A percentile compares a stretch with the other conserved stretches of the same genome.
Conservation (phyloP, 2,329 filamentous ascomycete genomes). For the Remersonia thermophila region DNA sequence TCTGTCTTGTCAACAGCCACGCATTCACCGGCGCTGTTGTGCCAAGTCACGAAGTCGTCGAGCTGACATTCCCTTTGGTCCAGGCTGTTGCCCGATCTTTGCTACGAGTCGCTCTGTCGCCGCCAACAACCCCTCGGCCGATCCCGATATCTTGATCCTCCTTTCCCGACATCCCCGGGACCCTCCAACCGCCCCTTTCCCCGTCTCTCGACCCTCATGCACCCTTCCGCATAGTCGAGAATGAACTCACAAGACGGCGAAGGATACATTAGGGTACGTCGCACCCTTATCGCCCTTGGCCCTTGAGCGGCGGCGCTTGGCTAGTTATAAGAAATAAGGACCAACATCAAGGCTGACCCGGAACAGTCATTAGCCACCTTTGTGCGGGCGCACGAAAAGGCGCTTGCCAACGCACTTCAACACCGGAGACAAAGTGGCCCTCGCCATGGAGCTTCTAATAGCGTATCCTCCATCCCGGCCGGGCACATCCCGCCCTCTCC, state of each 20-base stretch:
- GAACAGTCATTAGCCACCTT: constrained; percentile 83
- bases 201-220: constrained; percentile 27
- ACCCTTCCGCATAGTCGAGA: constrained; percentile 25
- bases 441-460: constrained; percentile 58
- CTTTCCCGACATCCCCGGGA: not conserved
- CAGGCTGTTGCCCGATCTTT: constrained; percentile 19
- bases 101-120: constrained; percentile 12
- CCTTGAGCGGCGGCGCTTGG: not conserved
- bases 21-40: constrained; percentile 5
- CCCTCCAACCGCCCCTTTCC: constrained; percentile 12
- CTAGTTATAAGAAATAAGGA: too few relatives aligned
- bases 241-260: constrained; percentile 88
- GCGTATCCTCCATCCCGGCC: constrained; percentile 43
- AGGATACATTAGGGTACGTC: constrained; percentile 70
- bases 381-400: constrained; percentile 94
- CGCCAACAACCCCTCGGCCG: constrained; percentile 8
- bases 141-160: constrained; percentile 4
- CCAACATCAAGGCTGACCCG: not conserved
- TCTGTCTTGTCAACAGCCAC: constrained; percentile 9
- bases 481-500: constrained; percentile 36
- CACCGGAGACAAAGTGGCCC: constrained; percentile 59
- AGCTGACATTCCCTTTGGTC: constrained; percentile 21
- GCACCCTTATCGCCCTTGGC: constrained; percentile 5
- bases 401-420: constrained; percentile 88
- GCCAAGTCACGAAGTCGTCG: constrained; percentile 13